Conservation (phyloP, 129 eudicot species). For the Arctium minus region DNA sequence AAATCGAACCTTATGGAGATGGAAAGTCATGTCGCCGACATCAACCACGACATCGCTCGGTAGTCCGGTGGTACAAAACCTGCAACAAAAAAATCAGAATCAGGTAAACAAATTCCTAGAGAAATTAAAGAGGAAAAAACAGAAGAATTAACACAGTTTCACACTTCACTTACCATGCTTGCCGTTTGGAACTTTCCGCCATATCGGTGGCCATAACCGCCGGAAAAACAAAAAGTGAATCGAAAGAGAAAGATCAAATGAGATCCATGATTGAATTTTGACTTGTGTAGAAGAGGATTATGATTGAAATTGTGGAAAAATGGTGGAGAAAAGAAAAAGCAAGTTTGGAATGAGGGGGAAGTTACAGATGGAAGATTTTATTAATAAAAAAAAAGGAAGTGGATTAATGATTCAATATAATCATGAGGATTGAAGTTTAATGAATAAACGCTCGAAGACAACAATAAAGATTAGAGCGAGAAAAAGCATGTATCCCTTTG, state of each 20-base stretch:
- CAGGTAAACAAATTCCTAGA: neutral
- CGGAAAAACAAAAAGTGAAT: neutral
- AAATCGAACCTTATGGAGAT: constrained; percentile 83
- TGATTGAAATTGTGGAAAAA: constrained; percentile 39
- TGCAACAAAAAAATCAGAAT: constrained; percentile 22
- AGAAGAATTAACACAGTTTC: neutral
- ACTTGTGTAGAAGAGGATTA: constrained; percentile 21
- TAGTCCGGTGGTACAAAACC: constrained; percentile 94
- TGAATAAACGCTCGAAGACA: neutral
- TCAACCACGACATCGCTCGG: constrained; percentile 86
- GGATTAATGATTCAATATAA: constrained; percentile 25
- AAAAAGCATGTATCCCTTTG: neutral
- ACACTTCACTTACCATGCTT: constrained; percentile 60
- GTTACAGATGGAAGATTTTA: constrained; percentile 25
- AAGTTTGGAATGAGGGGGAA: constrained; percentile 22
- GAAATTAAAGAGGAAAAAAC: neutral
- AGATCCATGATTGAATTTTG: constrained; percentile 30
- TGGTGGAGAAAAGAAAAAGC: neutral
- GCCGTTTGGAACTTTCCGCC: constrained; percentile 66
- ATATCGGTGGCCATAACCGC: constrained; percentile 49
- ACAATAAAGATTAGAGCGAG: neutral
- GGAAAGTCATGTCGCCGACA: constrained; percentile 83
- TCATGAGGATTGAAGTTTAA: neutral
- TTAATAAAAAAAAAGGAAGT: constrained; percentile 11
- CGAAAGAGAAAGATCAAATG: neutral